A percentile compares a stretch with the other conserved stretches of the same genome.
Conservation (phyloP, 768 basidiomycete genomes). For the Sporobolomyces pararoseus region DNA sequence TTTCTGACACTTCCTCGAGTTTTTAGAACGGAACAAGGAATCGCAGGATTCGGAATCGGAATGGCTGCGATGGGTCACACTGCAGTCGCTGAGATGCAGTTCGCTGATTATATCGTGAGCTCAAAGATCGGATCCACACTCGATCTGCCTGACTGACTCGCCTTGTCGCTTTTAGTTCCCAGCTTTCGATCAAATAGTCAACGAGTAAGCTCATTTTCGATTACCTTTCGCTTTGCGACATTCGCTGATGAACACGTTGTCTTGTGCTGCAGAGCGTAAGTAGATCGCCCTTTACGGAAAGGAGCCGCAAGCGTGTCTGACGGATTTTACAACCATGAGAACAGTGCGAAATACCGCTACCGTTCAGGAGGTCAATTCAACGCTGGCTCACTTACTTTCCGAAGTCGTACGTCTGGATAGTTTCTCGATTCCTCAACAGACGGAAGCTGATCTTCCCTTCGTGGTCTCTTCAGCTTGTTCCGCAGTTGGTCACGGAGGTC, state of each 20-base stretch:
- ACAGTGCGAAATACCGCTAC: conserved; percentile 74
- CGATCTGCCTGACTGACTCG: not conserved
- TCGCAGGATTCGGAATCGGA: conserved; percentile 90
- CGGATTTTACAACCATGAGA: no score
- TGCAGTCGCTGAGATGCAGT: conserved; percentile 81
- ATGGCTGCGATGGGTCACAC: conserved; percentile 88
- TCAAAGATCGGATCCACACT: not conserved
- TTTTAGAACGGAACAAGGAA: conserved; percentile 57
- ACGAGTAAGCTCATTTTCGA: conserved; percentile 55
- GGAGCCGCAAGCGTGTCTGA: not conserved
- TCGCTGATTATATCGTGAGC: conserved; percentile 48
- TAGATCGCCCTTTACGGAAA: no score
- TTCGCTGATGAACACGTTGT: no score
- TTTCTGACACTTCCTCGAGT: no score
- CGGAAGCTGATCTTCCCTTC: not conserved
- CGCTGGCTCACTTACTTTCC: conserved; percentile 54
- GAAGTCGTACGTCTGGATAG: conserved; percentile 48
- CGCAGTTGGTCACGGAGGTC: conserved; percentile 83
- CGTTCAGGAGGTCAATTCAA: conserved; percentile 79
- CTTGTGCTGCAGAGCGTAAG: no score
- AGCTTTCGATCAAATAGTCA: conserved; percentile 93
- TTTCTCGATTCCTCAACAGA: not conserved
- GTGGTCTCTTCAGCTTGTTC: conserved; percentile 60
- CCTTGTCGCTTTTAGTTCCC: conserved; percentile 55
- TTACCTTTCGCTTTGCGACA: not conserved